These are phyloP conservation scores for Melampsora americana DNA, from an alignment of 1,284 basidiomycete species.

Conservation along the genomic window DNA sequence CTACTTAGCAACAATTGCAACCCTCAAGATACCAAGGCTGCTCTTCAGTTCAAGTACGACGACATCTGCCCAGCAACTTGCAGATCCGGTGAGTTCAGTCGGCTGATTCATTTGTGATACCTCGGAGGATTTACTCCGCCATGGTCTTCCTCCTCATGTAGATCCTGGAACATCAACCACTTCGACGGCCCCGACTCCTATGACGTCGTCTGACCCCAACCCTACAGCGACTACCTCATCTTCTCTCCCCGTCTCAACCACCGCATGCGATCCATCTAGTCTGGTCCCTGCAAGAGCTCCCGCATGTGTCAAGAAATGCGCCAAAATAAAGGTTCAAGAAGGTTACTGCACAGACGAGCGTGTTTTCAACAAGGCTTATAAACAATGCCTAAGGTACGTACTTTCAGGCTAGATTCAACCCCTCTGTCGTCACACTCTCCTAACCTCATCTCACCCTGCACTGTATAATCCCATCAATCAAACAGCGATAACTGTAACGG, in stretches of 20 bases:
- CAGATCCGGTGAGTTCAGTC: too few relatives aligned
- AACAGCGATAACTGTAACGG: conserved; percentile 34
- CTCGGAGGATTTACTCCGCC: too few relatives aligned
- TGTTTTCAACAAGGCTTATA: conserved; percentile 15
- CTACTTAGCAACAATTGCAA: too few relatives aligned
- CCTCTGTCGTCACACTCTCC: too few relatives aligned
- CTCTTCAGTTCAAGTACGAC: too few relatives aligned
- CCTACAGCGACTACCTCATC: too few relatives aligned
- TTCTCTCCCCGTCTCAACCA: too few relatives aligned
- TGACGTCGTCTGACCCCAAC: not conserved
- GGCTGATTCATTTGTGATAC: too few relatives aligned
- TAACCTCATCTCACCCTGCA: not conserved
- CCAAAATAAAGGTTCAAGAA: conserved; percentile 28
- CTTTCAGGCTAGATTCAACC: not conserved
- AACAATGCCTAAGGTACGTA: conserved; percentile 29
- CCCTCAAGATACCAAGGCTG: too few relatives aligned
- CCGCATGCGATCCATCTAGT: not conserved
- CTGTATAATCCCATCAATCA: not conserved
- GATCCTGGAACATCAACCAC: not conserved
- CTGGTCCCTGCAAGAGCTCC: conserved; percentile 16
- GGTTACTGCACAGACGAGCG: conserved; percentile 29
- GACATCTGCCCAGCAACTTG: too few relatives aligned
- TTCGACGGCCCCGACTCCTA: not conserved
- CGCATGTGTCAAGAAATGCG: conserved; percentile 31
- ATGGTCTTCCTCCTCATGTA: too few relatives aligned